These are phyloP conservation scores for Pterulicium gracile DNA, from an alignment of 1,284 basidiomycete species.

Conservation along the genomic window DNA sequence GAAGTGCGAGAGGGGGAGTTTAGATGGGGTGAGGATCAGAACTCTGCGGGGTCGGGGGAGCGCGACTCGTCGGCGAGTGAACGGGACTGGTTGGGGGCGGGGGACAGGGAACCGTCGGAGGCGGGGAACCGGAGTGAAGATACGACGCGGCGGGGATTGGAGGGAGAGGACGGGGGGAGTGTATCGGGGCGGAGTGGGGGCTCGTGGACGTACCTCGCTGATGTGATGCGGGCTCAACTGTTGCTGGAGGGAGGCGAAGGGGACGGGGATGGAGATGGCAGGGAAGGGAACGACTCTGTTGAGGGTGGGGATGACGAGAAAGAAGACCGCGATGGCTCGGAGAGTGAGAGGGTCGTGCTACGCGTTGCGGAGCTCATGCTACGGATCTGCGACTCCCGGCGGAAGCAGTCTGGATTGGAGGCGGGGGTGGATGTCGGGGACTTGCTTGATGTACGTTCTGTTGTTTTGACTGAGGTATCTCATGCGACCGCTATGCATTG, in stretches of 20 bases:
- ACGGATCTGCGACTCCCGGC: neutral
- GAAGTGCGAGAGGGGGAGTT: no score
- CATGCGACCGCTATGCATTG: constrained; percentile 25
- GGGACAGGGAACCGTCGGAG: no score
- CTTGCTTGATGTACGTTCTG: neutral
- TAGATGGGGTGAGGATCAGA: no score
- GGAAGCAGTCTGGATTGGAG: neutral
- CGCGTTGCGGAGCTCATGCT: neutral
- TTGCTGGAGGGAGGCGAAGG: neutral
- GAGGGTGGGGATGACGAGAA: neutral
- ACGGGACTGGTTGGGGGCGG: no score
- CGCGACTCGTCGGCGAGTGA: no score
- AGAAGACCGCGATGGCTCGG: neutral
- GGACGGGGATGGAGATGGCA: neutral
- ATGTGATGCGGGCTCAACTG: neutral
- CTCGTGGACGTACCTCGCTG: neutral
- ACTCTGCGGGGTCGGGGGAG: no score
- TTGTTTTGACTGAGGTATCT: constrained; percentile 20
- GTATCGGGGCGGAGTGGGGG: no score
- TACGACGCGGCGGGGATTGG: neutral
- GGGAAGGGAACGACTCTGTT: neutral
- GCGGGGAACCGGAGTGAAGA: no score
- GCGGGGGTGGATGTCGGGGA: neutral
- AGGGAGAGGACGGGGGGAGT: neutral
- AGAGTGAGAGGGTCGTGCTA: neutral